Evolutionary conservation across 2,329 filamentous ascomycete species (phyloP), one percentile per base, ranked within the genome.

Genomic region (Phoma sp.): DNA sequence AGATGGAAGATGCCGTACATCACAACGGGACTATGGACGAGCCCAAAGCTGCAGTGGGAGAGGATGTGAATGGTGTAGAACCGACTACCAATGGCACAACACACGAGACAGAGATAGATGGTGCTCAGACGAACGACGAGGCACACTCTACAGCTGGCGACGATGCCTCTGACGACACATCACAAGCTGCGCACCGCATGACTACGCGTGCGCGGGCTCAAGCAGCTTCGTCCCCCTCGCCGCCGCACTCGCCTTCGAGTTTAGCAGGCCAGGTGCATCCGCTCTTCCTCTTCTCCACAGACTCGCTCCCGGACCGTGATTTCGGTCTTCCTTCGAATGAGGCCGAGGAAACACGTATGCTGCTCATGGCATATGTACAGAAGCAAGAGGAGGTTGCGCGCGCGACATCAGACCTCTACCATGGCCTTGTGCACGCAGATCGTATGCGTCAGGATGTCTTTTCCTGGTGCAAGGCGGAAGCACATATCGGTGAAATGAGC

Each of bases 341-440:
- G 75, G 91, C 91, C 1, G 89, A 93, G 60, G 89, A 95, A 55
- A 86, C 90, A 38, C 86, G 90, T 54, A 83, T 88, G 52, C 76
- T 92, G 14, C 80, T 95, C 43, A 83, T 91, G 60, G 78, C 90
- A 9, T 93, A 91, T 70, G 86, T 93, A 24, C 90, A 93, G 67
- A 93, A 93, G 73, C 90, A 95, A 69, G 90, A 95, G 66, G 90
- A 95, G 71, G 86, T 93, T 2, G 88, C 89, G 51, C 86, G 90
- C 4, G 87, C 89, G 7, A 83, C 87, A 1, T 82, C 84, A 51
- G 83, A 82, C 55, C 79, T 95, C 43, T 87, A 90, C 58, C 80
- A 86, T 45, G 89, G 90, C 1, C 79, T 96, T 47, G 79, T 92
- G 57, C 84, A 84, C 64, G 89, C 89, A 1, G 87, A 93, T 62